phyloP scores from a whole-genome alignment of 2,329 filamentous ascomycete species.

The Diaporthe amygdali region DNA sequence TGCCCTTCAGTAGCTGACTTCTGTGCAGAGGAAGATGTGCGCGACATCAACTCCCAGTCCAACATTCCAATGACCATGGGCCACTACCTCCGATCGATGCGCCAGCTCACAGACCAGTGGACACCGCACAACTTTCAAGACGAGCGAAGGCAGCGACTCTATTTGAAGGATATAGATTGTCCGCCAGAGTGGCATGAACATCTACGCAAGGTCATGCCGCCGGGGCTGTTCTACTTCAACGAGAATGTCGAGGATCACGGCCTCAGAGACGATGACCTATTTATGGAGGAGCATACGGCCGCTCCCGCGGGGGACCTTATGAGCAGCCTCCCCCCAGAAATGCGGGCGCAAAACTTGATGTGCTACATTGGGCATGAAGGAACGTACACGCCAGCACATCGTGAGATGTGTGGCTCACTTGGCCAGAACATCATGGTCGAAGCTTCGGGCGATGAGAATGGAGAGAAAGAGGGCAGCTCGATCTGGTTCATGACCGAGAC shows the following conservation, averaged over 20 bases:
- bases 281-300: constrained; percentile 57
- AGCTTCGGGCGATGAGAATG: constrained; percentile 73
- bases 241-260: constrained; percentile 66
- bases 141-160: constrained; percentile 82
- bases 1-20: constrained; percentile 28
- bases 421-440: constrained; percentile 99
- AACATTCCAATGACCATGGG: constrained; percentile 85
- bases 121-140: constrained; percentile 77
- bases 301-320: constrained; percentile 88
- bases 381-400: constrained; percentile 92
- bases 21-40: constrained; percentile 76
- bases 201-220: constrained; percentile 77
- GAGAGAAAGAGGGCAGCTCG: constrained; percentile 84
- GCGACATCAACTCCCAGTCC: constrained; percentile 75
- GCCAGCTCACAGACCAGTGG: constrained; percentile 83
- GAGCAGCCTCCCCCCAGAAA: constrained; percentile 84
- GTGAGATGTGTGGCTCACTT: constrained; percentile 96
- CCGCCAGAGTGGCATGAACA: constrained; percentile 85
- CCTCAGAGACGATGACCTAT: constrained; percentile 41
- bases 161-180: constrained; percentile 97
- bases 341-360: constrained; percentile 97
- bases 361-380: constrained; percentile 98
- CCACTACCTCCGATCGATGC: constrained; percentile 90
- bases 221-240: constrained; percentile 88
- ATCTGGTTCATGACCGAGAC: constrained; percentile 99